Conservation (phyloP, 2,329 filamentous ascomycete species). For the Pleomassaria siparia region DNA sequence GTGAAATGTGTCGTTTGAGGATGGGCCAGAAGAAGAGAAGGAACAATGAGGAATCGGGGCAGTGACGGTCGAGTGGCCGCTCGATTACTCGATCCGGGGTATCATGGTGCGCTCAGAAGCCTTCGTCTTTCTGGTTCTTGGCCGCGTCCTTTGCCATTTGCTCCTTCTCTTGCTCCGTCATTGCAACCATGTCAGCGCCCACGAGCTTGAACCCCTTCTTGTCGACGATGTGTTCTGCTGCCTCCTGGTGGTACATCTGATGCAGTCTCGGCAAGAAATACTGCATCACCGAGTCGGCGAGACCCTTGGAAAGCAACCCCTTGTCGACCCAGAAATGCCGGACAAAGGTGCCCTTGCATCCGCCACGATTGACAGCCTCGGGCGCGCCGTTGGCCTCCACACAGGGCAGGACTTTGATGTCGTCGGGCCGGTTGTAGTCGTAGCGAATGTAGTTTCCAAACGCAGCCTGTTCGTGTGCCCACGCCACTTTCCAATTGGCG, state of each 20-base stretch:
- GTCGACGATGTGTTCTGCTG: slow-evolving; percentile 34
- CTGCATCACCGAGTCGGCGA: slow-evolving; percentile 40
- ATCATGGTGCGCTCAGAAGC: slow-evolving; percentile 20
- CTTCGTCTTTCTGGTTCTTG: slow-evolving; percentile 41
- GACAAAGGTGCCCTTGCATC: slow-evolving; percentile 42
- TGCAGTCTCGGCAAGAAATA: slow-evolving; percentile 40
- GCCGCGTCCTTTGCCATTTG: slow-evolving; percentile 18
- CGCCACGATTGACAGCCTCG: slow-evolving; percentile 34
- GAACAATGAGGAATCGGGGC: background rate
- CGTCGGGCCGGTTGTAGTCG: slow-evolving; percentile 40
- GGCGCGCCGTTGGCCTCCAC: slow-evolving; percentile 43
- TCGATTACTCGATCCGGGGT: background rate
- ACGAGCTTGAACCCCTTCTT: slow-evolving; percentile 38
- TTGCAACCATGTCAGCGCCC: slow-evolving; percentile 34
- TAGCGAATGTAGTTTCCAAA: slow-evolving; percentile 44
- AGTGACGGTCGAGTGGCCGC: background rate
- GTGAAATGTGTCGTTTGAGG: background rate
- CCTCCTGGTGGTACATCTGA: slow-evolving; percentile 31
- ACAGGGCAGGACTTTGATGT: slow-evolving; percentile 42
- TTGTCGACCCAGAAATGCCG: slow-evolving; percentile 45
- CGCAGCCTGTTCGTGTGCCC: slow-evolving; percentile 43
- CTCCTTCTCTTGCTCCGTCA: slow-evolving; percentile 35
- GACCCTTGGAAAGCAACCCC: slow-evolving; percentile 31
- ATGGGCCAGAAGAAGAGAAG: background rate
- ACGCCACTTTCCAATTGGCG: slow-evolving; percentile 37